Evolutionary conservation across 2,329 filamentous ascomycete species (phyloP).

Genomic region (Colletotrichum noveboracense): DNA sequence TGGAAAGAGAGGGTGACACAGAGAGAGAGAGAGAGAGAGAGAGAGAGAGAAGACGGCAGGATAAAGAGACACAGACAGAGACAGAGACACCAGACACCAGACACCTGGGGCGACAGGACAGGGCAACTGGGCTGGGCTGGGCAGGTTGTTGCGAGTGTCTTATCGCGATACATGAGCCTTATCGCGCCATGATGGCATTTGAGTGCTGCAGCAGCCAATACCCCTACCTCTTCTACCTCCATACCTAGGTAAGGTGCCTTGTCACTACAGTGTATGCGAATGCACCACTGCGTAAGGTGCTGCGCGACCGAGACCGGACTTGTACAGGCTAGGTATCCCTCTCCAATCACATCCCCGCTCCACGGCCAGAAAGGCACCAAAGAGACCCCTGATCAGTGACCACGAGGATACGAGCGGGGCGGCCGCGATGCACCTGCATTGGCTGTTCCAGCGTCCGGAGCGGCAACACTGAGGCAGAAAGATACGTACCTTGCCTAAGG

Average conservation of each 20-base stretch:
- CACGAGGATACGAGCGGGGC: constrained; percentile 19
- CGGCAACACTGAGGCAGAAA: not conserved
- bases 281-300: not conserved
- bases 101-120: not conserved
- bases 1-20: not conserved
- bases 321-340: constrained; percentile 19
- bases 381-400: constrained; percentile 17
- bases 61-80: not conserved
- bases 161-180: constrained; percentile 23
- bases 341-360: constrained; percentile 1
- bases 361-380: not conserved
- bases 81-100: not conserved
- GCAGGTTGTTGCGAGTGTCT: not conserved
- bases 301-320: constrained; percentile 17
- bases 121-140: not conserved
- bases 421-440: constrained; percentile 23
- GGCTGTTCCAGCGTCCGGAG: constrained; percentile 17
- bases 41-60: not conserved
- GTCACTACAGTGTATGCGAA: not conserved
- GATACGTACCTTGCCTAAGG: not conserved
- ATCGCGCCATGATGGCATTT: constrained; percentile 24
- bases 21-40: not conserved
- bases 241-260: not conserved
- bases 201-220: constrained; percentile 10
- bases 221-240: not conserved